Base-by-base conservation (phyloP, 768 basidiomycete species). In the Trametes punicea region DNA sequence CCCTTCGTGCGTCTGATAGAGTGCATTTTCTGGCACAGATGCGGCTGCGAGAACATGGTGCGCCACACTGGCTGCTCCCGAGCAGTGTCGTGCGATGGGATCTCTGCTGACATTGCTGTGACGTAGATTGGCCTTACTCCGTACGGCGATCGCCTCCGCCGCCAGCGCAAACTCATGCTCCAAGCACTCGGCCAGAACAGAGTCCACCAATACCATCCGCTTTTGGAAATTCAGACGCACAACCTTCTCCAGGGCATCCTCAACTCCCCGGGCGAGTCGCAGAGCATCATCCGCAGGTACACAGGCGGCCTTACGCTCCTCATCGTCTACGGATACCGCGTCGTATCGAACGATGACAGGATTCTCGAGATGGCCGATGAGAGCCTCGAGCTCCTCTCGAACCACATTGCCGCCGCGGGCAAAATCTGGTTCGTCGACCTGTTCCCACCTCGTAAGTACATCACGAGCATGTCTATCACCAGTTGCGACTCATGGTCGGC, bases 1-100 rank as follows among this genome's bases (percentile, higher is more conserved):
- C 27, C 25, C 51, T 31, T 38, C 50, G 33, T 36, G 26, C 18
- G 11, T 46, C 44, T 18, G 33, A 29, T 20, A 26, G 4, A 26
- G 42, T 44, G 42, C 27, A n/a, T 15, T 6, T 11, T 16, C 11
- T 45, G 25, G 38, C 38, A 13, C 48, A 75, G 72, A 16, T 71
- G 85, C 62, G 84, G 84, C 34, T 86, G 84, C 67, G 77, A 86
- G 63, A 81, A 84, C 66, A 87, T 88, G 82, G 79, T 78, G 60
- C 64, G 77, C 59, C 51, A 51, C 51, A 11, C 20, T n/a, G n/a
- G n/a, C 44, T 21, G 40, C 33, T 25, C 38, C 45, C 46, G 25
- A 29, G 18, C 23, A 26, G 34, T 34, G 11, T 26, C 30, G n/a
- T n/a, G 41, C 47, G 29, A 47, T 41, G 20, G 7, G 40, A 36